phyloP scores from a whole-genome alignment of 2,329 filamentous ascomycete genomes.

The Sporothrix pallida region DNA sequence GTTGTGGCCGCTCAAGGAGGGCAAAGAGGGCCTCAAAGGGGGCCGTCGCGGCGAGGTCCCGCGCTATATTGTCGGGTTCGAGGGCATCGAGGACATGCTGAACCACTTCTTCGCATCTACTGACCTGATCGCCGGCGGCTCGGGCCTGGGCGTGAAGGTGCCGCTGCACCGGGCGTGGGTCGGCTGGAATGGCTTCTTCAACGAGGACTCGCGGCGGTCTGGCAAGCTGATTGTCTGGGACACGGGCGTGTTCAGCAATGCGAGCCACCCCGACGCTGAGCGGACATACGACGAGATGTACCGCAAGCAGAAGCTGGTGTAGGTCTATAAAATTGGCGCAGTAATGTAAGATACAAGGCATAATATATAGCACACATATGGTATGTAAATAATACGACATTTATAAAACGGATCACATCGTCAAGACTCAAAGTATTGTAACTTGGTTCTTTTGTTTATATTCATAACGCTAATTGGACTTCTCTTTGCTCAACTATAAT shows the following conservation, averaged over 20 bases:
- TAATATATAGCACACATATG: background rate
- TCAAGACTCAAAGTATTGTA: background rate
- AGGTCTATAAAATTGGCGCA: background rate
- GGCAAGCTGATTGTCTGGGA: constrained; percentile 68
- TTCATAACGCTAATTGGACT: background rate
- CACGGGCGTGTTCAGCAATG: constrained; percentile 47
- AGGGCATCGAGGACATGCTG: constrained; percentile 59
- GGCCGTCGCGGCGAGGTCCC: constrained; percentile 50
- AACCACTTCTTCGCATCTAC: constrained; percentile 51
- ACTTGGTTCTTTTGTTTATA: background rate
- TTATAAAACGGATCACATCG: background rate
- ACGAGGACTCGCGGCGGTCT: constrained; percentile 63
- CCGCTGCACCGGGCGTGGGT: constrained; percentile 57
- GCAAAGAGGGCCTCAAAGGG: background rate
- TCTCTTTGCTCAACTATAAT: background rate
- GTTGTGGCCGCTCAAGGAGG: constrained; percentile 51
- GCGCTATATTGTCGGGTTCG: constrained; percentile 65
- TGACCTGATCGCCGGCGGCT: constrained; percentile 41
- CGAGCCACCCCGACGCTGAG: constrained; percentile 35
- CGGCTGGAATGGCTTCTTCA: constrained; percentile 66
- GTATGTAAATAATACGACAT: background rate
- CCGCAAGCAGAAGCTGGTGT: background rate
- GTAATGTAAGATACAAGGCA: background rate
- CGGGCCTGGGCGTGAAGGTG: constrained; percentile 49
- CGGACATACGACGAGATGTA: constrained; percentile 24